Conservation (phyloP, 129 eudicot species). For the Pseudognaphalium luteoalbum region DNA sequence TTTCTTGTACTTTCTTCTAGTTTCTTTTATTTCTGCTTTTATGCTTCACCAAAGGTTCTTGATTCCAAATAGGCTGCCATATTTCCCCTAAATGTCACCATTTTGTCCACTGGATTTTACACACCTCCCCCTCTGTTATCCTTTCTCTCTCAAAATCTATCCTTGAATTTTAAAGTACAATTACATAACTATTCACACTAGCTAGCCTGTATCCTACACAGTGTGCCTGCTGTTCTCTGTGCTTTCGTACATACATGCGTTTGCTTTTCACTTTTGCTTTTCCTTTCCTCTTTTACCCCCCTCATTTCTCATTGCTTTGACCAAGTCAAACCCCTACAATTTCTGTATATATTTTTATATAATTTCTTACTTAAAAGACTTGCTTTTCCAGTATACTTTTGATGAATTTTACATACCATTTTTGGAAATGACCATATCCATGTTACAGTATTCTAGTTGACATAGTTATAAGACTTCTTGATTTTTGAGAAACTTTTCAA, state of each 20-base stretch:
- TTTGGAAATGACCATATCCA: not conserved
- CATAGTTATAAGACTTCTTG: not conserved
- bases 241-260: slow-evolving; percentile 40
- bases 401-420: not conserved
- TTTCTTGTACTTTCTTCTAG: slow-evolving; percentile 40
- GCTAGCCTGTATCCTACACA: slow-evolving; percentile 45
- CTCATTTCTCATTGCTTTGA: slow-evolving; percentile 52
- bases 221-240: slow-evolving; percentile 43
- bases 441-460: not conserved
- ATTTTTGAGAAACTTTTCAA: not conserved
- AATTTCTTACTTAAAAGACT: not conserved
- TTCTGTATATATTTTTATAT: not conserved
- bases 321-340: slow-evolving; percentile 46
- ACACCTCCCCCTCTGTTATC: slow-evolving; percentile 22
- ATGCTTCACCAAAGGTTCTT: slow-evolving; percentile 40
- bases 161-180: slow-evolving; percentile 21
- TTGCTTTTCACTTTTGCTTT: slow-evolving; percentile 58
- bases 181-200: slow-evolving; percentile 31
- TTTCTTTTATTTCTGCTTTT: slow-evolving; percentile 34
- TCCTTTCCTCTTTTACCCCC: slow-evolving; percentile 44
- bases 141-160: slow-evolving; percentile 36
- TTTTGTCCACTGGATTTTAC: slow-evolving; percentile 35
- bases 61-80: slow-evolving; percentile 67
- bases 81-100: slow-evolving; percentile 20
- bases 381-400: not conserved